A percentile compares a stretch with the other conserved stretches of the same genome.
Evolutionary conservation across 2,329 filamentous ascomycete species (phyloP).

Genomic region (Aspergillus sp.): DNA sequence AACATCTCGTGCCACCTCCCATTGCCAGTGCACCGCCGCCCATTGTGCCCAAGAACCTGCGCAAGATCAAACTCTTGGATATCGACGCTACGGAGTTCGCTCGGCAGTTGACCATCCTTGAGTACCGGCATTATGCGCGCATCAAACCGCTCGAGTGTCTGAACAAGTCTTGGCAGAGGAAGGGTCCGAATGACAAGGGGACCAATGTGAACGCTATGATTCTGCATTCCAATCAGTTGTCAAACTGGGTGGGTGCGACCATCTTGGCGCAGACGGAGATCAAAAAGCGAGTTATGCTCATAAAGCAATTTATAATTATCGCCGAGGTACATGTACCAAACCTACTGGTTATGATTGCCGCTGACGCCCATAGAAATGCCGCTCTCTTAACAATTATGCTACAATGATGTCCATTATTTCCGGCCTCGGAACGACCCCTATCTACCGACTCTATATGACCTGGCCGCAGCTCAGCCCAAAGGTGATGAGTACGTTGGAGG

Average conservation of each 20-base stretch:
- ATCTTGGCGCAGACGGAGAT: constrained; percentile 85
- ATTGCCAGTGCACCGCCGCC: constrained; percentile 72
- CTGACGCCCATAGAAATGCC: constrained; percentile 63
- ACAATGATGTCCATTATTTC: constrained; percentile 93
- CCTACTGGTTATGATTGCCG: not conserved
- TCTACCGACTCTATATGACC: constrained; percentile 80
- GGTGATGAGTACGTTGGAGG: constrained; percentile 67
- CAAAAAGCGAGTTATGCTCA: constrained; percentile 85
- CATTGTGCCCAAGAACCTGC: constrained; percentile 94
- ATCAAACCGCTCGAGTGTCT: constrained; percentile 88
- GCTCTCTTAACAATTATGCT: constrained; percentile 83
- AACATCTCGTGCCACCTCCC: constrained; percentile 72
- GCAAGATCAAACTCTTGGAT: constrained; percentile 91
- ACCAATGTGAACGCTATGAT: constrained; percentile 90
- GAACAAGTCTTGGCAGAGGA: constrained; percentile 96
- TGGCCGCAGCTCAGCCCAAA: constrained; percentile 86
- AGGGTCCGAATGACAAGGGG: constrained; percentile 70
- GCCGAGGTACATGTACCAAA: constrained; percentile 59
- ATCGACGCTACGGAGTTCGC: constrained; percentile 91
- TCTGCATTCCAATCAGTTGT: constrained; percentile 91
- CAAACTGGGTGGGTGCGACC: constrained; percentile 96
- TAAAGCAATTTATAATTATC: constrained; percentile 90
- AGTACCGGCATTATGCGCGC: constrained; percentile 81
- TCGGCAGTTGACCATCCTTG: constrained; percentile 86
- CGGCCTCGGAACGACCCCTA: constrained; percentile 81